phyloP scores from a whole-genome alignment of 768 basidiomycete species.

The Russula brevipes region DNA sequence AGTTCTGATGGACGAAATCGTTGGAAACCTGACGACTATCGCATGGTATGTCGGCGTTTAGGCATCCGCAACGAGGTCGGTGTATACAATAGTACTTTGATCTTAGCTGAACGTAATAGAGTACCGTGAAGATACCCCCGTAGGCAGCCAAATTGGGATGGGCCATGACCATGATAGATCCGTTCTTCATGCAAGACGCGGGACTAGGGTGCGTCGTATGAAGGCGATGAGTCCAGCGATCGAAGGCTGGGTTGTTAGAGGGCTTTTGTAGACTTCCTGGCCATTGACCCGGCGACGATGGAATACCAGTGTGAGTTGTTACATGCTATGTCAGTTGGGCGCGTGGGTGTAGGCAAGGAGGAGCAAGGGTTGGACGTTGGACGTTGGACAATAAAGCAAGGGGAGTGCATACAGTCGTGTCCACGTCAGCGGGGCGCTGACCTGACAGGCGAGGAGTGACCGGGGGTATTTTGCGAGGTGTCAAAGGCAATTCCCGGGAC shows the following conservation, averaged over 20 bases:
- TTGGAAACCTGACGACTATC: conserved; percentile 5
- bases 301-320: too few species aligned
- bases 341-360: too few species aligned
- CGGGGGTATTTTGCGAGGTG: too few species aligned
- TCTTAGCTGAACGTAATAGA: not conserved
- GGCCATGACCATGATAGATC: not conserved
- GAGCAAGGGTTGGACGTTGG: too few species aligned
- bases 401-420: too few species aligned
- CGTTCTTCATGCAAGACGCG: conserved; percentile 10
- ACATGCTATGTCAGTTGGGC: too few species aligned
- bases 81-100: not conserved
- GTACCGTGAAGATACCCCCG: not conserved
- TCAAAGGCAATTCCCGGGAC: too few species aligned
- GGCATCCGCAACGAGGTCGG: not conserved
- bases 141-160: not conserved
- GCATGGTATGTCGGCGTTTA: not conserved
- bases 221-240: not conserved
- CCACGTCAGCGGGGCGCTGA: too few species aligned
- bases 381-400: too few species aligned
- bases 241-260: not conserved
- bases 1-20: conserved; percentile 2
- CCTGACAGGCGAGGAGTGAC: too few species aligned
- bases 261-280: too few species aligned
- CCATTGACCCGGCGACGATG: too few species aligned
- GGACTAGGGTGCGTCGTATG: conserved; percentile 8